Conservation (phyloP, 495 filamentous ascomycete genomes). For the Tuber microsphaerosporum region DNA sequence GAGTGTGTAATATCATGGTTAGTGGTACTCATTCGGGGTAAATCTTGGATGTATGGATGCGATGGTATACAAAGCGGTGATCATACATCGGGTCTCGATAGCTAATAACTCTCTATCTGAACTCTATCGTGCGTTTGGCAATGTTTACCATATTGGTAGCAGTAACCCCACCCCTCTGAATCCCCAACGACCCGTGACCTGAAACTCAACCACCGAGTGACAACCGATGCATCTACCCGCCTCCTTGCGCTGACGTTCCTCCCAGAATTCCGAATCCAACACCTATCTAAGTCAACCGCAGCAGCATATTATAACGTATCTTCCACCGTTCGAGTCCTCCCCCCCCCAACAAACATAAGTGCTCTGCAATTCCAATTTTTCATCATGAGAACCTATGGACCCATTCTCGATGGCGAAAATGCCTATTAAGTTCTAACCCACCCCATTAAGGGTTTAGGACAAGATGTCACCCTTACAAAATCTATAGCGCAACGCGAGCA, state of each 20-base stretch:
- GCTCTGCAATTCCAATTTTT: not conserved
- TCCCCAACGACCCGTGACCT: not conserved
- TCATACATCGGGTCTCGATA: no score
- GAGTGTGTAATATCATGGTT: not conserved
- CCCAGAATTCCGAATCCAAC: not conserved
- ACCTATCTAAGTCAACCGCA: not conserved
- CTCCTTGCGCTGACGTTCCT: not conserved
- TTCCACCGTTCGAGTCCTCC: not conserved
- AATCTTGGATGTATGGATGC: no score
- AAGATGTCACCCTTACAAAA: not conserved
- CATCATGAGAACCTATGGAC: not conserved
- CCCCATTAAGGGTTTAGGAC: not conserved
- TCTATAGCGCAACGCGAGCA: not conserved
- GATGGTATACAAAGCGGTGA: no score
- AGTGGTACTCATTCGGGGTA: no score
- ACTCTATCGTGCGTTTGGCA: no score
- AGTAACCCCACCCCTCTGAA: not conserved
- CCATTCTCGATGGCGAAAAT: not conserved
- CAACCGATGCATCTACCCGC: not conserved
- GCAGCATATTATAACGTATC: not conserved
- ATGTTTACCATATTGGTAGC: no score
- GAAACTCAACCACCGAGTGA: not conserved
- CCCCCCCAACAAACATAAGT: not conserved
- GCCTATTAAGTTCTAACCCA: not conserved
- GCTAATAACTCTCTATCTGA: no score